Evolutionary conservation across 352 stramenopile genomes (phyloP).

Genomic region (Thalassiosira livingstoniorum): DNA sequence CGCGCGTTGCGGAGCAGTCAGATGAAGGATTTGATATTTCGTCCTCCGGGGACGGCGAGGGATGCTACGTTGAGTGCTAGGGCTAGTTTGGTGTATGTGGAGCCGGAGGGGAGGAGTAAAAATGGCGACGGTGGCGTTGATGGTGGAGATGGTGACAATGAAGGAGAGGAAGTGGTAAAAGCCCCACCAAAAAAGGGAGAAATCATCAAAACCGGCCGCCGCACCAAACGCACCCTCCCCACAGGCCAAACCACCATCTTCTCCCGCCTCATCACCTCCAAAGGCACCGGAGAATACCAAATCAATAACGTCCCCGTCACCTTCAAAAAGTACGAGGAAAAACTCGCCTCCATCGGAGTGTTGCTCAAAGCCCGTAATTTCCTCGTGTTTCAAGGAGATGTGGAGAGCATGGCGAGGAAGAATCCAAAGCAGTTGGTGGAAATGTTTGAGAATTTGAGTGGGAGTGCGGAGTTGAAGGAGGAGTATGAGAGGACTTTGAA

Average conservation of each 20-base stretch:
- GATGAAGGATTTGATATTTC: conserved; percentile 97
- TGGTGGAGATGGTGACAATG: conserved; percentile 62
- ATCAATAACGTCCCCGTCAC: conserved; percentile 79
- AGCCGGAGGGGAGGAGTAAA: conserved; percentile 26
- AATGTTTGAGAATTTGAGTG: conserved; percentile 97
- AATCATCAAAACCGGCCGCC: conserved; percentile 35
- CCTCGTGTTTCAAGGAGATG: conserved; percentile 99
- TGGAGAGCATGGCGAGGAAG: conserved; percentile 97
- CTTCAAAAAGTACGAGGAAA: conserved; percentile 93
- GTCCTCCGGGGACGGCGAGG: conserved; percentile 67
- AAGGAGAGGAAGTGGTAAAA: conserved; percentile 30
- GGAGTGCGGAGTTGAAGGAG: conserved; percentile 88
- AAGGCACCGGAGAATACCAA: conserved; percentile 87
- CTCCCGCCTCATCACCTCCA: conserved; percentile 91
- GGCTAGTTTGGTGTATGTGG: conserved; percentile 94
- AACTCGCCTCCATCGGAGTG: conserved; percentile 94
- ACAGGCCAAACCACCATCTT: conserved; percentile 86
- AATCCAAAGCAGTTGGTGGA: conserved; percentile 95
- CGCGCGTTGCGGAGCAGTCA: conserved; percentile 95
- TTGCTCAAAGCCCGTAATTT: conserved; percentile 99
- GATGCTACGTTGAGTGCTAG: conserved; percentile 81
- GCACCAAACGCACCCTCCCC: conserved; percentile 38
- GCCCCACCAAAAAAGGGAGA: conserved; percentile 31
- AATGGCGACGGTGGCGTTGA: no score
- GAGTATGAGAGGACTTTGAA: conserved; percentile 87